Base-by-base conservation (phyloP, 163 green algal genomes). In the Scenedesmus sp. region DNA sequence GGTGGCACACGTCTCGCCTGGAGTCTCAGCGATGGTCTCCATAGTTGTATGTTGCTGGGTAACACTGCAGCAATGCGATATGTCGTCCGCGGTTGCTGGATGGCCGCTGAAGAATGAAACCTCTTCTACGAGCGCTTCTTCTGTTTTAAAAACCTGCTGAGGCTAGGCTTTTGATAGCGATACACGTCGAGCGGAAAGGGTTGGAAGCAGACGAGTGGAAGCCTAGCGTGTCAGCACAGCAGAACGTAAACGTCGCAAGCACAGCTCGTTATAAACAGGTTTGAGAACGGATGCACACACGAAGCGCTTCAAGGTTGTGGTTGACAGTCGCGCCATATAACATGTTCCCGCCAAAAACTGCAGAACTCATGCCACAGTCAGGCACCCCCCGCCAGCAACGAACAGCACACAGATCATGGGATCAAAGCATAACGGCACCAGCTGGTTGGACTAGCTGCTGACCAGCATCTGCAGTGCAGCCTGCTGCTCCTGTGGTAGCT, bases 401-500 rank as follows among this genome's bases (percentile, higher is more conserved):
- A 61, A n/a, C 56, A 70, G 2, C n/a, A n/a, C n/a, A n/a, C 13
- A n/a, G 56, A n/a, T 70, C 13, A 70, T 7, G 22, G 15, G 56
- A 70, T 70, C 56, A n/a, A 33, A 22, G 6, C 15, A 16, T 70
- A 70, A 22, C 22, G n/a, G 20, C 56, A 70, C 56, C 22, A n/a
- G 20, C 56, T 70, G 56, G 20, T n/a, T 70, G 56, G 20, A 10
- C 30, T 76, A 76, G 65, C 65, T 76, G 65, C 65, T 76, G 30
- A 90, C 86, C 30, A 92, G 37, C 59, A 65, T 40, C 51, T 88
- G 89, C 73, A 95, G 59, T 46, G 91, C 92, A 33, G 83, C 82
- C 79, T 94, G 90, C 90, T 95, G 93, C 46, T 94, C 92, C 7
- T 53, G 86, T 30, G 94, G 88, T 37, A 95, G 76, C 73, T 80